Percentiles rank a stretch among this genome's conserved stretches.
Conservation (phyloP, 1,139 yeast genomes). For the Kodamaea sp. region DNA sequence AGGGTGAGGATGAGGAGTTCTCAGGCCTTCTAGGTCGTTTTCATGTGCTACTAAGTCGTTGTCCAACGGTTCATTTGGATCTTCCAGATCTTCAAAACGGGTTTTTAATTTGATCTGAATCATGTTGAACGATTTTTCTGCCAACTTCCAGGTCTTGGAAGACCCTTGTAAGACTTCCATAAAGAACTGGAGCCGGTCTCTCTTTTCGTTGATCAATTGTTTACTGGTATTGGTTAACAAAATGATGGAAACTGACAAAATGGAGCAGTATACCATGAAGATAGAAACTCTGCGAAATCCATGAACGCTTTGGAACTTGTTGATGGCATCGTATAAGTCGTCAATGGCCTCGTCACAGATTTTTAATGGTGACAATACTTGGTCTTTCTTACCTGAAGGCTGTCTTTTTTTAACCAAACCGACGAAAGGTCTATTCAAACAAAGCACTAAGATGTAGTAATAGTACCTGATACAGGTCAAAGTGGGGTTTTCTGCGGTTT, state of each 20-base stretch:
- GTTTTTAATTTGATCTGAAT: conserved; percentile 37
- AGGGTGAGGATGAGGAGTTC: not conserved
- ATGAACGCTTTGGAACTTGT: conserved; percentile 38
- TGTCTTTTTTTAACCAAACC: conserved; percentile 20
- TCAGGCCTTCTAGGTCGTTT: not conserved
- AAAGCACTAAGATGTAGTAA: conserved; percentile 56
- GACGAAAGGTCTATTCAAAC: conserved; percentile 62
- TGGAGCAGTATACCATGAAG: conserved; percentile 49
- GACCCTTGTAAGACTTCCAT: conserved; percentile 40
- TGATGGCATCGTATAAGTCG: conserved; percentile 41
- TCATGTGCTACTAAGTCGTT: not conserved
- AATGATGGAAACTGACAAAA: conserved; percentile 47
- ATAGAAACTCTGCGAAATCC: conserved; percentile 47
- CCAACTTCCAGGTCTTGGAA: conserved; percentile 50
- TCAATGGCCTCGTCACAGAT: conserved; percentile 45
- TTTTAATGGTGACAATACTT: conserved; percentile 15
- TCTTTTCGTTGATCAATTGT: conserved; percentile 27
- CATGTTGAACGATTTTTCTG: conserved; percentile 47
- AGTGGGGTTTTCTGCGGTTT: conserved; percentile 52
- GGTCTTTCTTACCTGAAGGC: conserved; percentile 9
- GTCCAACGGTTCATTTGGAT: conserved; percentile 4
- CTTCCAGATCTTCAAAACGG: conserved; percentile 14
- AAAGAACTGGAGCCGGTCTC: conserved; percentile 36
- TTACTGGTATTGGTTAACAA: conserved; percentile 37
- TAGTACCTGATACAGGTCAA: conserved; percentile 55